These are phyloP conservation scores for Orbilia javanica DNA, from an alignment of 2,329 filamentous ascomycete species.

Conservation along the genomic window DNA sequence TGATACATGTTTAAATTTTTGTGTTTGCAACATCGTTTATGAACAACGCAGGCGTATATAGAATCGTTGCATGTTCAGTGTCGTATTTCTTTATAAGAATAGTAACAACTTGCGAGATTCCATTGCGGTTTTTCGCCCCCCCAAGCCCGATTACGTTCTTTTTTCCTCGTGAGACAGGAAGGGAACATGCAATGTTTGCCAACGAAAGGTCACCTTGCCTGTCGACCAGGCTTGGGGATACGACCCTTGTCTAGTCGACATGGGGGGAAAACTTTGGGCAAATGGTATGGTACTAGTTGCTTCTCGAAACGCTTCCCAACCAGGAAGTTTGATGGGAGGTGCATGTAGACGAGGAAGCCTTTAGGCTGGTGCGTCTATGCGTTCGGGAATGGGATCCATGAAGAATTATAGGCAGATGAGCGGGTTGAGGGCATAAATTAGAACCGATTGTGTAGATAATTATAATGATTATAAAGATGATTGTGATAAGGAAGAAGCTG, in stretches of 20 bases:
- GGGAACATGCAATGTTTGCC: constrained; percentile 38
- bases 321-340: constrained; percentile 38
- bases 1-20: neutral
- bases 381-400: constrained; percentile 12
- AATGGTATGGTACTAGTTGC: constrained; percentile 4
- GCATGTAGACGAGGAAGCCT: constrained; percentile 26
- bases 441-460: constrained; percentile 15
- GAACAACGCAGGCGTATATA: neutral
- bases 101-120: constrained; percentile 46
- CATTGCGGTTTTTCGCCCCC: neutral
- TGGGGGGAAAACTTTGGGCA: neutral
- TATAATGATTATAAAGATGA: neutral
- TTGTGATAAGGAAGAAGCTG: constrained; percentile 8
- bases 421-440: constrained; percentile 11
- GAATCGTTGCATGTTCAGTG: constrained; percentile 10
- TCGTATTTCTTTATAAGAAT: constrained; percentile 27
- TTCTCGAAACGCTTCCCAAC: constrained; percentile 45
- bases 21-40: neutral
- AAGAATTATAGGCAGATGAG: constrained; percentile 1
- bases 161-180: neutral
- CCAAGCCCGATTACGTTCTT: neutral
- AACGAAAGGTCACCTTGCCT: constrained; percentile 12
- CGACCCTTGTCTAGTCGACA: constrained; percentile 28
- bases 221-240: constrained; percentile 26
- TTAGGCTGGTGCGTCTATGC: constrained; percentile 55